Conservation (phyloP, 805 yeast genomes). For the Tanozyma kutaoensis region DNA sequence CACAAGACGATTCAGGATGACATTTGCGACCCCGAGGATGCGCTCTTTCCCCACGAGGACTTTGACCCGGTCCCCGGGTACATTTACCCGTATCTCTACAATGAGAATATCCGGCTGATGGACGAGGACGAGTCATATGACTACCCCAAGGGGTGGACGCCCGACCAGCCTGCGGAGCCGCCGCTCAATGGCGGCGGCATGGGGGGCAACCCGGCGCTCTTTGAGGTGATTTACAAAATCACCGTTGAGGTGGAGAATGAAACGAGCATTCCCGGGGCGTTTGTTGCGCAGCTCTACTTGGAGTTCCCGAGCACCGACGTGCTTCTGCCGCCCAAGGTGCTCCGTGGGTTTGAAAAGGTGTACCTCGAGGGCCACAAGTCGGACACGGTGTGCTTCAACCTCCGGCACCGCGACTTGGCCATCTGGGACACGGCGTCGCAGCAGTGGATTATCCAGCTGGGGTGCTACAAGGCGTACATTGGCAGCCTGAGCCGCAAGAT, state of each 20-base stretch:
- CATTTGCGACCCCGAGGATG: conserved; percentile 41
- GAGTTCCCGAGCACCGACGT: conserved; percentile 34
- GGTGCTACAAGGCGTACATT: conserved; percentile 37
- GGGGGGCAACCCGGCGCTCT: conserved; percentile 49
- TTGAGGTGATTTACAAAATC: conserved; percentile 37
- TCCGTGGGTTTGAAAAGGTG: conserved; percentile 47
- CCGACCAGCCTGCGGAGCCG: conserved; percentile 21
- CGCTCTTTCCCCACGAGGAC: conserved; percentile 38
- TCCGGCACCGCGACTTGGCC: conserved; percentile 39
- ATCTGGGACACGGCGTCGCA: conserved; percentile 43
- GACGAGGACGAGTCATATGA: conserved; percentile 24
- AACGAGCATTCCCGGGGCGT: conserved; percentile 33
- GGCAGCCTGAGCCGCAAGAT: conserved; percentile 35
- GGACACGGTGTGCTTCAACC: conserved; percentile 24
- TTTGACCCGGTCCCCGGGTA: conserved; percentile 40
- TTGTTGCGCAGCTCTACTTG: conserved; percentile 40
- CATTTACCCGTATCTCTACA: conserved; percentile 40
- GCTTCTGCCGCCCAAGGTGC: conserved; percentile 38
- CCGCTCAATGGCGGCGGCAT: conserved; percentile 35
- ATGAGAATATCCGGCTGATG: conserved; percentile 16
- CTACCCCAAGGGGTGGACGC: conserved; percentile 24
- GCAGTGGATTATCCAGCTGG: conserved; percentile 47
- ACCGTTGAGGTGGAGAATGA: conserved; percentile 32
- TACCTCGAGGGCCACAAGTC: conserved; percentile 28
- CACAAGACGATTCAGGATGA: conserved; percentile 30